Evolutionary conservation across 2,329 filamentous ascomycete species (phyloP).

Genomic region (Aureobasidium sp.): DNA sequence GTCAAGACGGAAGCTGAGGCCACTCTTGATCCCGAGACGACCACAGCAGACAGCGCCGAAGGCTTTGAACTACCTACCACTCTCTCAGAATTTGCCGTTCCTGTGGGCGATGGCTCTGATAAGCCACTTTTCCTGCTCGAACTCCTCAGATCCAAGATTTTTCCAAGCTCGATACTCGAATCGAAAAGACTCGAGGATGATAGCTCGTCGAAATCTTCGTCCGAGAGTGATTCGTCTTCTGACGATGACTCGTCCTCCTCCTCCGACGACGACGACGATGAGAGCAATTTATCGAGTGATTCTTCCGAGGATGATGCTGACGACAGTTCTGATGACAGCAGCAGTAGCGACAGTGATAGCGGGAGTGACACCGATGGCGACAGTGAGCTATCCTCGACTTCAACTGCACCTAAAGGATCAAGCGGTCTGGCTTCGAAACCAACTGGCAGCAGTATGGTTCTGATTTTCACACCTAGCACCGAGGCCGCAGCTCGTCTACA

Average conservation of each 20-base stretch:
- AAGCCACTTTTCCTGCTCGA: slow-evolving; percentile 76
- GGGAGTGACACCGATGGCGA: not conserved
- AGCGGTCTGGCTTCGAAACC: not conserved
- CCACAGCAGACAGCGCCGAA: slow-evolving; percentile 23
- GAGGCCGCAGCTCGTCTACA: slow-evolving; percentile 81
- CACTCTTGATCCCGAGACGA: slow-evolving; percentile 17
- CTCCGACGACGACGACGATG: too few species aligned
- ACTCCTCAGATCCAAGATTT: slow-evolving; percentile 52
- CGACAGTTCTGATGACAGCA: not conserved
- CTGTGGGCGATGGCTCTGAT: slow-evolving; percentile 43
- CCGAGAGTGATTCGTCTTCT: slow-evolving; percentile 13
- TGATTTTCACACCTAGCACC: slow-evolving; percentile 88
- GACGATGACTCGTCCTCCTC: slow-evolving; percentile 26
- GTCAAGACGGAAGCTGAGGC: slow-evolving; percentile 44
- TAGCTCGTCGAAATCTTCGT: not conserved
- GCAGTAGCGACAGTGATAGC: not conserved
- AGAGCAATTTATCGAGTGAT: not conserved
- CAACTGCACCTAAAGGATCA: not conserved
- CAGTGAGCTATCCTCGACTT: slow-evolving; percentile 10
- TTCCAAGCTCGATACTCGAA: slow-evolving; percentile 8
- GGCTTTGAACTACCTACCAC: slow-evolving; percentile 48
- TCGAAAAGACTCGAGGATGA: not conserved
- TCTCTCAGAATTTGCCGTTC: slow-evolving; percentile 39
- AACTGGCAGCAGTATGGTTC: slow-evolving; percentile 18
- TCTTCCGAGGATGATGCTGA: slow-evolving; percentile 24